Evolutionary conservation across 139 green algal species (phyloP).

Genomic region (Gonium pectorale): DNA sequence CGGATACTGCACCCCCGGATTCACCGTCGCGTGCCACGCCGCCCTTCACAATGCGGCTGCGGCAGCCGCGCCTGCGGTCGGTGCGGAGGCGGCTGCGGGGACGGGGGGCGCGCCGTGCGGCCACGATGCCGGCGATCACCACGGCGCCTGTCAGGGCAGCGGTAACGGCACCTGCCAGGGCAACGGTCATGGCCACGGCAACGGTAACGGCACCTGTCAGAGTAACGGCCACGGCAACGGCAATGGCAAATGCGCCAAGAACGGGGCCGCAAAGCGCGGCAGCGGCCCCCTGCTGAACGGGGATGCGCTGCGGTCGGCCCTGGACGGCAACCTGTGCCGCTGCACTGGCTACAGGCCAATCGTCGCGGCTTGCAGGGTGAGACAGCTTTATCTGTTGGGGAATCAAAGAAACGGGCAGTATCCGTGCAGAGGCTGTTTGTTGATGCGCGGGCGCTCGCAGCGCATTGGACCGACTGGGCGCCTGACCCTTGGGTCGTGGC

Average conservation of each 20-base stretch:
- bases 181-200: not conserved
- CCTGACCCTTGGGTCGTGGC: no score
- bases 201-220: not conserved
- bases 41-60: slow-evolving; percentile 45
- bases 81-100: no score
- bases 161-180: not conserved
- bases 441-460: no score
- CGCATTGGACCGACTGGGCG: no score
- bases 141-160: not conserved
- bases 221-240: not conserved
- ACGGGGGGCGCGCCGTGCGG: no score
- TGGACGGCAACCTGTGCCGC: slow-evolving; percentile 88
- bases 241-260: no score
- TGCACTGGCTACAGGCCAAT: slow-evolving; percentile 88
- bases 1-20: slow-evolving; percentile 87
- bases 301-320: slow-evolving; percentile 51
- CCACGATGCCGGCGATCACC: no score
- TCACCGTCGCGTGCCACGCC: slow-evolving; percentile 66
- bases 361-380: slow-evolving; percentile 67
- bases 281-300: not conserved
- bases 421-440: no score
- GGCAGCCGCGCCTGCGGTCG: not conserved
- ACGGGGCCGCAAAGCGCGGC: no score
- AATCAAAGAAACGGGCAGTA: no score
- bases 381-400: no score